Base-by-base conservation (phyloP, 768 basidiomycete species). In the Coprinopsis cinerea region DNA sequence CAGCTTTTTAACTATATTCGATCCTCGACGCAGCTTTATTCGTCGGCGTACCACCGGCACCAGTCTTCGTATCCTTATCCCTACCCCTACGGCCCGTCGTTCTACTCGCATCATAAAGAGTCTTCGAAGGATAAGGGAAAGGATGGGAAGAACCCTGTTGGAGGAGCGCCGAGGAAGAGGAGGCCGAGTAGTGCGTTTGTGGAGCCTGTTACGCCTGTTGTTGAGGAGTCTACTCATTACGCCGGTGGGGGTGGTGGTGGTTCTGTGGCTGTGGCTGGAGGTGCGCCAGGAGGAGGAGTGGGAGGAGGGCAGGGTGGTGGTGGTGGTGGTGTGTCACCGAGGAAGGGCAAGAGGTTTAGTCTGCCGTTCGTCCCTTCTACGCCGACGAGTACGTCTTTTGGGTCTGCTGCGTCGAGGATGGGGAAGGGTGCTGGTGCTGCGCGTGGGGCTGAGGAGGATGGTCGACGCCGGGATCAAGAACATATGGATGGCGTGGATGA, bases 291-390 rank as follows among this genome's bases (percentile, higher is more conserved):
- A n/a, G 30, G 30, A 15, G 7, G 9, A 15, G 30, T 32, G 30
- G 15, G 30, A 32, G 30, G 30, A 32, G 30, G 30, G 15, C 37
- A 39, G 37, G 37, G 37, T 9, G 6, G 37, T n/a, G n/a, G n/a
- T n/a, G n/a, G n/a, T n/a, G n/a, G n/a, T n/a, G 18, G 11, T 11
- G 18, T 18, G 18, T 6, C 37, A 7, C 9, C 37, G 11, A 9
- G 10, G 11, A 40, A 18, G 7, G 7, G 18, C 37, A 20, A 74
- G 37, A 69, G 76, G 1, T 63, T 70, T 50, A 86, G 85, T 54
- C 62, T 88, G n/a, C 87, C 82, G 50, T 82, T 85, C 64, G 78
- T 81, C 0, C 83, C 85, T 0, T 71, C 71, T 0, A 75, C 76
- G 0, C 74, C 80, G 1, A 66, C 69, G 0, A 65, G 68, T 34